Base-by-base conservation (phyloP, 1,139 yeast species). In the Debaryomyces fabryi region DNA sequence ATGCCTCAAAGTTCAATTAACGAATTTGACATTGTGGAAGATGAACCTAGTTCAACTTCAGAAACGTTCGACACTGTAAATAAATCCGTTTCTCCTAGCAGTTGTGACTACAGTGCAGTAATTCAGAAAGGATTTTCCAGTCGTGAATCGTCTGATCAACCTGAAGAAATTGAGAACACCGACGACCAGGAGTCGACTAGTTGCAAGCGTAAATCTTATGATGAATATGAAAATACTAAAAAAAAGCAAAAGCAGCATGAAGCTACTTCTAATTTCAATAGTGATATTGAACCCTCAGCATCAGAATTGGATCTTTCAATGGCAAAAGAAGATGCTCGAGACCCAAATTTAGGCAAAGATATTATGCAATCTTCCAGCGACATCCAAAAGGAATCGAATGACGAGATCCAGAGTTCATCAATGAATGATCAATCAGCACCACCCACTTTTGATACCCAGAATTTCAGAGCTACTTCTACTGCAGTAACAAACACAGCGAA, bases 61-160 rank as follows among this genome's bases (percentile, higher is more conserved):
- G 9, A 9, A 9, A 25, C 10, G 1, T 23, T 9, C 10, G 25
- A 13, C 1, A n/a, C 4, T 12, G 24, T 5, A 12, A 24, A n/a
- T 15, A 35, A n/a, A 13, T 21, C 25, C 3, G 9, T 27, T n/a
- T 23, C 30, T 13, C 20, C 40, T 5, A 27, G 20, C 24, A 16
- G 13, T 24, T 29, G 38, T 24, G 41, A 44, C 18, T 44, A 44
- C 24, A 44, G 46, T n/a, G 33, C 23, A 23, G 32, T 44, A 9
- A 44, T 44, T n/a, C 42, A 44, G n/a, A 38, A 32, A 32, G 46
- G 46, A 4, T 44, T 44, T 38, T 37, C 42, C 10, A 18, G 39
- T n/a, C 33, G 34, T 6, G 33, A 32, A 10, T 32, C 44, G 8
- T 29, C 44, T 9, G 33, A 7, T 4, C 20, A 9, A 12, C 33